Percentiles rank a stretch among this genome's conserved stretches.
These are phyloP conservation scores for Salix koriyanagi DNA, from an alignment of 345 rosid genomes.

Conservation along the genomic window DNA sequence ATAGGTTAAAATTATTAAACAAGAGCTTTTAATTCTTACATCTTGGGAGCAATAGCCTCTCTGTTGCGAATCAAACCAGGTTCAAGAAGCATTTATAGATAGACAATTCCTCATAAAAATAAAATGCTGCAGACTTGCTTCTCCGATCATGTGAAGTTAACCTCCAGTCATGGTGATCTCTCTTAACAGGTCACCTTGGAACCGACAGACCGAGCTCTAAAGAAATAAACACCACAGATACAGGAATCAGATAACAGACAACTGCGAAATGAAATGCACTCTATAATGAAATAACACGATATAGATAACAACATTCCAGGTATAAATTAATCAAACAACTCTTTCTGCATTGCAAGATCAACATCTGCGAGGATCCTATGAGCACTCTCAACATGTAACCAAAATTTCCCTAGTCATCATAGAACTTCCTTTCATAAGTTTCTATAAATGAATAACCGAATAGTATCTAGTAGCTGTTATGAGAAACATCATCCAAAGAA, in stretches of 20 bases:
- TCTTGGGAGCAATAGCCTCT: conserved; percentile 4
- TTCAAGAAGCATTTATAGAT: conserved; percentile 21
- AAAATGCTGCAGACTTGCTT: conserved; percentile 13
- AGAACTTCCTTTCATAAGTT: neutral
- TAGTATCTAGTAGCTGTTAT: neutral
- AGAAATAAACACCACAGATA: conserved; percentile 24
- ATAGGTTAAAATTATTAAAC: neutral
- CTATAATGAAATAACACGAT: neutral
- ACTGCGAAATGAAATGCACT: neutral
- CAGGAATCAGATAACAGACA: conserved; percentile 23
- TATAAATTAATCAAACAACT: neutral
- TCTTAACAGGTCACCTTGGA: conserved; percentile 68
- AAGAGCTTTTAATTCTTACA: conserved; percentile 3
- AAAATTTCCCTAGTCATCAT: conserved; percentile 3
- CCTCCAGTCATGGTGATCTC: conserved; percentile 22
- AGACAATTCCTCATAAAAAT: conserved; percentile 8
- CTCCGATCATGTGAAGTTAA: conserved; percentile 27
- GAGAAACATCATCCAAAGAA: neutral
- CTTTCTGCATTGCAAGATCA: neutral
- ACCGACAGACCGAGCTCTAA: conserved; percentile 77
- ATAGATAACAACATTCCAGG: neutral
- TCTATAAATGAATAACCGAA: neutral
- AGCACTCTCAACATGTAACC: neutral
- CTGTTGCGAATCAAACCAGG: neutral
- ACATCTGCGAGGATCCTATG: neutral